Evolutionary conservation across 805 yeast species (phyloP).

Genomic region (Candida ovalis): DNA sequence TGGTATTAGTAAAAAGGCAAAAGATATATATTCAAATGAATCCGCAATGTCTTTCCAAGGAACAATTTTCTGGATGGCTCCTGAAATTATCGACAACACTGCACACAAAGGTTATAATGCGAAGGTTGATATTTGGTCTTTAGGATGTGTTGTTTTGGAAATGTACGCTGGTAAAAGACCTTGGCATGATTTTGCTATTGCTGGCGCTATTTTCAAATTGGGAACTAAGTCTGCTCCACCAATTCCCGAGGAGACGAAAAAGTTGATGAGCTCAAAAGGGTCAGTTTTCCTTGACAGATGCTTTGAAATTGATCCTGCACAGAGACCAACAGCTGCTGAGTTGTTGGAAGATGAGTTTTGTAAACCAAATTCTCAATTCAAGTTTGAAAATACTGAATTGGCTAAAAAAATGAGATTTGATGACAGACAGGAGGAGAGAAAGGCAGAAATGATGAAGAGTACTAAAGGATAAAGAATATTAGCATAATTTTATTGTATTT

Average conservation of each 20-base stretch:
- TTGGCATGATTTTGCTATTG: conserved; percentile 94
- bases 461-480: background rate
- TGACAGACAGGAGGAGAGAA: conserved; percentile 24
- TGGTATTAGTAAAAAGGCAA: conserved; percentile 86
- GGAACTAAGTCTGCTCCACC: conserved; percentile 95
- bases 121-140: conserved; percentile 96
- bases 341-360: conserved; percentile 48
- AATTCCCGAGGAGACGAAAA: conserved; percentile 81
- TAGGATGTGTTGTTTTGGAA: conserved; percentile 95
- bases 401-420: conserved; percentile 28
- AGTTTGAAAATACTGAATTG: conserved; percentile 29
- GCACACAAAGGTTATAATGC: conserved; percentile 93
- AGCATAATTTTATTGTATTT: background rate
- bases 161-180: conserved; percentile 98
- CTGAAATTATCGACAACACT: conserved; percentile 89
- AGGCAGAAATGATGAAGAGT: conserved; percentile 24
- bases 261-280: conserved; percentile 60
- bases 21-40: conserved; percentile 83
- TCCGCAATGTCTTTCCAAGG: conserved; percentile 95
- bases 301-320: conserved; percentile 73
- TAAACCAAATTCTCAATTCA: conserved; percentile 19
- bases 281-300: conserved; percentile 70
- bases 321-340: conserved; percentile 80
- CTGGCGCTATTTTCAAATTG: conserved; percentile 86
- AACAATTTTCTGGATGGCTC: conserved; percentile 99